Evolutionary conservation across 2,329 filamentous ascomycete species (phyloP), one percentile per base, ranked within the genome.

Genomic region (Colletotrichum eremochloae): DNA sequence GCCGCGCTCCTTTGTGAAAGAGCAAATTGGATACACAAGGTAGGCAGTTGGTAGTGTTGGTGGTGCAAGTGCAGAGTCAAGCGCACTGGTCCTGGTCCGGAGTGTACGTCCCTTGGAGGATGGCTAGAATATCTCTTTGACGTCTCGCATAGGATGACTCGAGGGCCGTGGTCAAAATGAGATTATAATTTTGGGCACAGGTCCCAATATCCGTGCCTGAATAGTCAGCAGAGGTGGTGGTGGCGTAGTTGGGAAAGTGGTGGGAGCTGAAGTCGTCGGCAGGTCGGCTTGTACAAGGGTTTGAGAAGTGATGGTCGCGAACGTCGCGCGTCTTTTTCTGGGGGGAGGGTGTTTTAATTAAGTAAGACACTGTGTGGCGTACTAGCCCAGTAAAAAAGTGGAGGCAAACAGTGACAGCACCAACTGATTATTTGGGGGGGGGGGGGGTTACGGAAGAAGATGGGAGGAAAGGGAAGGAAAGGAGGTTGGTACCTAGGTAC

Each of bases 261-360:
- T 70, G 60, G 60, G 60, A 72, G 66, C 31, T 64, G 69, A 65
- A 48, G 55, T 61, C 61, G 55, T 60, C n/a, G 40, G 60, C 29
- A 40, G 46, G 60, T 55, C 57, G 69, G 52, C 52, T 55, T 67
- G 69, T 70, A 56, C 67, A 69, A 70, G 70, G 70, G 61, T 70
- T 63, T 70, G 61, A 70, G 48, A 70, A 56, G 48, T 24, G 55
- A 40, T 31, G 40, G 55, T 69, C 70, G 70, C 70, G 69, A 69
- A 64, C 60, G 60, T 69, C 66, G 67, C 70, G 70, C 70, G 70
- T 72, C 70, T 57, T 70, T 72, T 57, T 29, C 24, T 20, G 67
- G 61, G 66, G 64, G 64, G 40, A 50, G 46, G 55, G 57, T 55
- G 70, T 57, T 67, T 72, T 70, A 65, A 72, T 70, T 53, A 68